Conservation (phyloP, 2,329 filamentous ascomycete species). For the Ascochyta clinopodiicola region DNA sequence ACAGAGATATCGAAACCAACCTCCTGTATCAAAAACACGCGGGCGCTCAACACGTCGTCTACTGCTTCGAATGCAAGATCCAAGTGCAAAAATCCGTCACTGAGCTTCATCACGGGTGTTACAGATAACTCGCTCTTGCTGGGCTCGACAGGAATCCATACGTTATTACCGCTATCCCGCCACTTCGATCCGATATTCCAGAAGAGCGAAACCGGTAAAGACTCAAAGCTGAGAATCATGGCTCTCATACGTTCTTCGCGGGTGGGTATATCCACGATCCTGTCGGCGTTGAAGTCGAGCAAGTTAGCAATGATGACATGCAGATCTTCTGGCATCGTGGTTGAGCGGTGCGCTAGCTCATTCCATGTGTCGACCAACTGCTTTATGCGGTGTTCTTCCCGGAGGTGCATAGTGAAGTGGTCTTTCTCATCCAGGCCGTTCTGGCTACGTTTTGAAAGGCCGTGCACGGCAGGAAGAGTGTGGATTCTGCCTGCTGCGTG, state of each 20-base stretch:
- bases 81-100: neutral
- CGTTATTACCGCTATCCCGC: neutral
- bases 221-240: conserved; percentile 9
- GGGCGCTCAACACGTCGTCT: no score
- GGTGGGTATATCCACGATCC: conserved; percentile 5
- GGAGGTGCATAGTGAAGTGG: conserved; percentile 6
- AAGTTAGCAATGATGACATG: conserved; percentile 16
- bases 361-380: conserved; percentile 16
- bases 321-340: conserved; percentile 15
- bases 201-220: conserved; percentile 8
- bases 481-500: no score
- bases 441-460: no score
- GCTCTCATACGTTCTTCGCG: conserved; percentile 7
- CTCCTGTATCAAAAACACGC: no score
- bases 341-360: conserved; percentile 11
- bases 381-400: conserved; percentile 5
- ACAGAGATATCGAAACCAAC: no score
- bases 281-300: conserved; percentile 14
- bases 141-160: conserved; percentile 4
- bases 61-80: neutral
- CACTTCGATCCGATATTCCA: conserved; percentile 10
- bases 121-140: conserved; percentile 9
- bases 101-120: conserved; percentile 1
- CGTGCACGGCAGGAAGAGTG: no score
- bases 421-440: neutral